Evolutionary conservation across 257 asterid species (phyloP).

Genomic region (Solanum acaule): DNA sequence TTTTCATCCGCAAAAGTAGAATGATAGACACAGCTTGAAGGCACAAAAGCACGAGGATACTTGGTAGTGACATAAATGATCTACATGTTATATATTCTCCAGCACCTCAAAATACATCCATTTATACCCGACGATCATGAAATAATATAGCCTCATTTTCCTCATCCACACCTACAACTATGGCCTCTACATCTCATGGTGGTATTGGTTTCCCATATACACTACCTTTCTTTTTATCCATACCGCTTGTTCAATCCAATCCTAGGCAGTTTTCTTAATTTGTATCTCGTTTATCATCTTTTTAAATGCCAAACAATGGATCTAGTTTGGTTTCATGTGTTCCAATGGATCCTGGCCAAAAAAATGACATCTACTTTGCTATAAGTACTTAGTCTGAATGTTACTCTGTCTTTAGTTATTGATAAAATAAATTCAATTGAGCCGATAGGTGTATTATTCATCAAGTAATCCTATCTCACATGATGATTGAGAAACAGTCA

Average conservation of each 20-base stretch:
- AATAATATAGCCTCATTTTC: slow-evolving; percentile 1
- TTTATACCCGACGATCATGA: slow-evolving; percentile 15
- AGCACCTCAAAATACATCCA: background rate
- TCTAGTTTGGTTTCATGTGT: background rate
- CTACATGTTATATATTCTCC: slow-evolving; percentile 5
- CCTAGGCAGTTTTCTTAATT: background rate
- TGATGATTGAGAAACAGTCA: background rate
- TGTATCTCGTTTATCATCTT: background rate
- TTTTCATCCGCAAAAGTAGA: too few species aligned
- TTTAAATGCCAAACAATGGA: background rate
- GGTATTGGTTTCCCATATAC: background rate
- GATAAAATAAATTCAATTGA: background rate
- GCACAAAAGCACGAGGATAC: too few species aligned
- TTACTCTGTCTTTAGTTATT: background rate
- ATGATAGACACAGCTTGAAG: too few species aligned
- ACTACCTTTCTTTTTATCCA: background rate
- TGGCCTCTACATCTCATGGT: background rate
- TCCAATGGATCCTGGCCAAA: background rate
- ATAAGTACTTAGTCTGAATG: background rate
- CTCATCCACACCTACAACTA: background rate
- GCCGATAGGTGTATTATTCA: background rate
- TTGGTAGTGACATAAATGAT: background rate
- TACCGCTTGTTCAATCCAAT: background rate
- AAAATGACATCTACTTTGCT: background rate
- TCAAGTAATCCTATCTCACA: background rate